phyloP scores from a whole-genome alignment of 2,329 filamentous ascomycete species.

The Colletotrichum cereale region DNA sequence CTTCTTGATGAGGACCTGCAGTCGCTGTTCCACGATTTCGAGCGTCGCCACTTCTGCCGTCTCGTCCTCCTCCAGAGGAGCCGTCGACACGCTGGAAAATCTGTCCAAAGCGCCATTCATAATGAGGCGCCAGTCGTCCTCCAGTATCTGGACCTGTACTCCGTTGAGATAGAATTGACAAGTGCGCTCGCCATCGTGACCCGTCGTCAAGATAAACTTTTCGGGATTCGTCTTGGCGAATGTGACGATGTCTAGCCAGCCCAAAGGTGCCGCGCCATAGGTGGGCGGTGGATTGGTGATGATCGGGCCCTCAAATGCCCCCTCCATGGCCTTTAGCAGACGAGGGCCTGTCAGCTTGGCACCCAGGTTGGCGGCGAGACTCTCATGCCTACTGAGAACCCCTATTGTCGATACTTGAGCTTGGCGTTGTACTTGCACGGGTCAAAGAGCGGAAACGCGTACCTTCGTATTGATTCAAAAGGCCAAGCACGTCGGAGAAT shows the following conservation, averaged over 20 bases:
- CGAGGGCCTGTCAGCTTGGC: slow-evolving; percentile 86
- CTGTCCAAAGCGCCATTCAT: slow-evolving; percentile 86
- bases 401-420: slow-evolving; percentile 55
- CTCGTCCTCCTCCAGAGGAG: slow-evolving; percentile 88
- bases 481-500: slow-evolving; percentile 77
- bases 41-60: slow-evolving; percentile 86
- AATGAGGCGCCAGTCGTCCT: slow-evolving; percentile 89
- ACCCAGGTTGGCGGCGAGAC: slow-evolving; percentile 86
- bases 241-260: slow-evolving; percentile 88
- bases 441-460: slow-evolving; percentile 38
- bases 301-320: slow-evolving; percentile 86
- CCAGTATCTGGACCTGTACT: slow-evolving; percentile 84
- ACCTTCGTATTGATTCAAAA: slow-evolving; percentile 84
- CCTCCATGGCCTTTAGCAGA: slow-evolving; percentile 86
- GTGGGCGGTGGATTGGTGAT: slow-evolving; percentile 63
- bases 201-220: slow-evolving; percentile 80
- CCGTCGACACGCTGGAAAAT: slow-evolving; percentile 76
- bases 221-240: slow-evolving; percentile 85
- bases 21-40: slow-evolving; percentile 84
- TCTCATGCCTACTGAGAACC: slow-evolving; percentile 87
- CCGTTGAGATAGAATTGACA: slow-evolving; percentile 89
- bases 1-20: slow-evolving; percentile 81
- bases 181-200: slow-evolving; percentile 75
- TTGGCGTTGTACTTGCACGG: slow-evolving; percentile 19
- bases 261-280: slow-evolving; percentile 68